These are phyloP conservation scores for Mortierella sp. DNA, from an alignment of 371 early-diverging fungal species.

Conservation along the genomic window DNA sequence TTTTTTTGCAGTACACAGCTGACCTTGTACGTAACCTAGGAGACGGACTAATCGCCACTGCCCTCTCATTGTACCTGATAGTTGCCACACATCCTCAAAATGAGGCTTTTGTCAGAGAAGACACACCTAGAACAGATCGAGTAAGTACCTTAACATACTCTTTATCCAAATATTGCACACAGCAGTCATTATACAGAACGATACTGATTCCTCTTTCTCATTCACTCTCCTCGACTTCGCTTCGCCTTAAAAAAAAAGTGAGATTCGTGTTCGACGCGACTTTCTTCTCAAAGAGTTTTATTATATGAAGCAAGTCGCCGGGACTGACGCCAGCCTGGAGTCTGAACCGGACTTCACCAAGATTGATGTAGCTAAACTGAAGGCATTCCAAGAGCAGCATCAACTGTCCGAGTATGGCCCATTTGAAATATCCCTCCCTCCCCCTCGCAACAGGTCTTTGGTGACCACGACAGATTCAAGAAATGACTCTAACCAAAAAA, in stretches of 20 bases:
- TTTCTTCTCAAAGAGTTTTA: constrained; percentile 52
- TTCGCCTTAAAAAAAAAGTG: constrained; percentile 12
- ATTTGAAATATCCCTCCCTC: not conserved
- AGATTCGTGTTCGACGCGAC: constrained; percentile 50
- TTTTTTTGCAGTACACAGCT: not conserved
- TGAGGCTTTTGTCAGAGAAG: constrained; percentile 56
- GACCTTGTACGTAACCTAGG: not conserved
- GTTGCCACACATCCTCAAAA: constrained; percentile 57
- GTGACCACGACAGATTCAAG: not conserved
- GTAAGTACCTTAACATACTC: constrained; percentile 25
- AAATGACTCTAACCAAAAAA: not conserved
- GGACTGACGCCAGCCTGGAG: constrained; percentile 52
- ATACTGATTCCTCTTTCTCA: constrained; percentile 6
- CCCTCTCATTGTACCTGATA: not conserved
- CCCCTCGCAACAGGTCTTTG: not conserved
- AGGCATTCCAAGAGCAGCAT: constrained; percentile 53
- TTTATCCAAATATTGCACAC: not conserved
- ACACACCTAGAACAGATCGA: constrained; percentile 54
- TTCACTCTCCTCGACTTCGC: not conserved
- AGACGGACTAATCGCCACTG: not conserved
- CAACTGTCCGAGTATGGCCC: constrained; percentile 48
- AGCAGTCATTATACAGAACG: not conserved
- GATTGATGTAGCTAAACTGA: constrained; percentile 49
- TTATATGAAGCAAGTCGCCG: constrained; percentile 58
- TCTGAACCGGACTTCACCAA: constrained; percentile 52